Percentiles rank a stretch among this genome's conserved stretches.
phyloP scores from a whole-genome alignment of 805 yeast species.

The Ogataea philodendri region DNA sequence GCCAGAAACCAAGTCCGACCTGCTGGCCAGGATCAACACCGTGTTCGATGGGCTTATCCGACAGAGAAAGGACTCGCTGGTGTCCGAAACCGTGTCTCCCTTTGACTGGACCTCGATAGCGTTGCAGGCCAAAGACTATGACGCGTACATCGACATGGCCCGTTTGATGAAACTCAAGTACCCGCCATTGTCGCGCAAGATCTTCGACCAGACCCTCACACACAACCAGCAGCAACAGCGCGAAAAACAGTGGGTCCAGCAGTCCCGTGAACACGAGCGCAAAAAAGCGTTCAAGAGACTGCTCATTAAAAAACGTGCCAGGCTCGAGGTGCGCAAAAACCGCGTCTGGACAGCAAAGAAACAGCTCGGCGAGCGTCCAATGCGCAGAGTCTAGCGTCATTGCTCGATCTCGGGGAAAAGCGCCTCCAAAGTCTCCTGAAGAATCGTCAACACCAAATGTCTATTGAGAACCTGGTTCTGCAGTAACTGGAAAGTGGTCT shows the following conservation, averaged over 20 bases:
- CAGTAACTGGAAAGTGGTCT: constrained; percentile 57
- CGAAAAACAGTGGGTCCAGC: constrained; percentile 1
- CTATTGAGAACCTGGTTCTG: constrained; percentile 73
- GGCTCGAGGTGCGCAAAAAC: constrained; percentile 7
- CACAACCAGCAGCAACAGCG: constrained; percentile 6
- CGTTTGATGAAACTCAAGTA: constrained; percentile 18
- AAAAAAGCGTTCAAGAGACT: background rate
- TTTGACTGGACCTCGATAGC: constrained; percentile 18
- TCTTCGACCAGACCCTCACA: constrained; percentile 13
- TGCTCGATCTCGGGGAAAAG: constrained; percentile 38
- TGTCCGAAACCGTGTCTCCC: constrained; percentile 1
- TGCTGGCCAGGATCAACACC: constrained; percentile 19
- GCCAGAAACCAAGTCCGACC: constrained; percentile 9
- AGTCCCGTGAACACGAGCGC: background rate
- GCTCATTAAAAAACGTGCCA: constrained; percentile 9
- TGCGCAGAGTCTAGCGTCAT: constrained; percentile 2
- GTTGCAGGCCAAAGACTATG: constrained; percentile 11
- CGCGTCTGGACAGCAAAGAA: constrained; percentile 12
- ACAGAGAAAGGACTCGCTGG: constrained; percentile 1
- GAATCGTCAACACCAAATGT: constrained; percentile 55
- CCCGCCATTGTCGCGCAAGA: constrained; percentile 13
- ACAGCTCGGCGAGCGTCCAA: constrained; percentile 7
- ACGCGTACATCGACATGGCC: constrained; percentile 11
- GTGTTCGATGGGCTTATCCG: constrained; percentile 22
- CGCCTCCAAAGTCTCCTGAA: constrained; percentile 56